Evolutionary conservation across 2,329 filamentous ascomycete genomes (phyloP), one percentile per base, ranked within the genome.

Genomic region (Xylaria sp.): DNA sequence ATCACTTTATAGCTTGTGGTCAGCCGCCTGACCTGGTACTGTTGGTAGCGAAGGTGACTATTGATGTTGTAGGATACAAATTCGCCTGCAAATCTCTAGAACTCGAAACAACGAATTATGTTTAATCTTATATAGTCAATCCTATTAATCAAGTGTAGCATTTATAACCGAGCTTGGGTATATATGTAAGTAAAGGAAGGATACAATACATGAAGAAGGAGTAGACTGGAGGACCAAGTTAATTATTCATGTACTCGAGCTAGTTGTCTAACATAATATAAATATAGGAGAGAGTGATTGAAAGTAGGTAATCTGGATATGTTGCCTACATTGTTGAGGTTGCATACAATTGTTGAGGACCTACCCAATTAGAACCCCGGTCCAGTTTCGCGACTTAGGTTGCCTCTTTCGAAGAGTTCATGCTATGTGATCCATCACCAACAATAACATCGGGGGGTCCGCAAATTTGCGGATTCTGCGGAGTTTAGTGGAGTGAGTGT

Each of bases 401-500:
- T 20, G 23, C n/a, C 20, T 40, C 7, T 44, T 28, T 28, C 28
- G 54, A 44, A 42, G 38, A 9, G n/a, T 20, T 56, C 33, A 15
- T 42, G 54, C 28, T n/a, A 11, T 28, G 28, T 20, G 10, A 42
- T 28, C 10, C 7, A 40, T 38, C 20, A 17, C 23, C 31, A 56
- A 56, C 11, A 28, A 20, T 38, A 26, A 42, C 23, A 28, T 42
- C 20, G 4, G 17, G 38, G 33, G 6, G 11, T 59, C 56, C 56
- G 56, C 38, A 3, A 46, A 46, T 59, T 46, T 6, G 56, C 56
- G 56, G 56, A 59, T n/a, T 46, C 20, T 2, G 56, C 58, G 58
- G 58, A 51, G 57, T 58, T 44, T 26, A 56, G 64, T 62, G 64
- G 64, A 49, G 63, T 56, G 64, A 49, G 63, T 56, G 36, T 11